Evolutionary conservation across 2,329 filamentous ascomycete species (phyloP), one percentile per base, ranked within the genome.

Genomic region (Sclerotinia spermophila): DNA sequence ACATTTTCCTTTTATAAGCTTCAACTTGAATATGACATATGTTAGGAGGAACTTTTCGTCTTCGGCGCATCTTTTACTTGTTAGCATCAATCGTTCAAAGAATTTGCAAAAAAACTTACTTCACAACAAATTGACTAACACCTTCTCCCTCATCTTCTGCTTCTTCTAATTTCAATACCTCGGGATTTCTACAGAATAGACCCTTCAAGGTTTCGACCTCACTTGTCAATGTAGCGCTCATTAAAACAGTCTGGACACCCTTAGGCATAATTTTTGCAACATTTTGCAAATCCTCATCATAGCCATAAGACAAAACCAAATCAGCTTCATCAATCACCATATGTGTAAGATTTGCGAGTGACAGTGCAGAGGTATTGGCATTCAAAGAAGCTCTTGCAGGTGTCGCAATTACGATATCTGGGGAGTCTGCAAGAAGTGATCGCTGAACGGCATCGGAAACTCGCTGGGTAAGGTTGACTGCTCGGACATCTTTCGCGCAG

Each of bases 251-350:
- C 82, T 99, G 96, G 0, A 97, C 87, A 2, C 92, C 92, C 78
- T 92, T 92, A 0, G 95, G 94, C 33, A 98, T 84, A 2, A 89
- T 86, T 75, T 91, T 89, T 0, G 94, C 86, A 45, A 99, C 85
- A 75, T 88, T 91, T 77, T 94, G 88, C 72, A 99, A 86, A 76
- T 98, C 96, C 72, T 97, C 92, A 71, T 95, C 91, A 79, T 97
- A 97, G 64, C 94, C 96, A 79, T 98, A 99, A 5, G 93, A 96
- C 70, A 98, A 84, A 10, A 99, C 91, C 73, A 99, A 82, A 79
- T 99, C 96, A 3, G 95, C 94, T 82, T 99, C 96, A 79, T 99
- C 96, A 68, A 99, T 89, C 0, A 98, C 92, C 24, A 98, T 82
- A 74, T 79, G 89, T 44, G 88, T 86, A 33, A 99, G 84, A 62